These are phyloP conservation scores for Ceratorhiza oryzae-sativae DNA, from an alignment of 1,284 basidiomycete genomes.

Conservation along the genomic window DNA sequence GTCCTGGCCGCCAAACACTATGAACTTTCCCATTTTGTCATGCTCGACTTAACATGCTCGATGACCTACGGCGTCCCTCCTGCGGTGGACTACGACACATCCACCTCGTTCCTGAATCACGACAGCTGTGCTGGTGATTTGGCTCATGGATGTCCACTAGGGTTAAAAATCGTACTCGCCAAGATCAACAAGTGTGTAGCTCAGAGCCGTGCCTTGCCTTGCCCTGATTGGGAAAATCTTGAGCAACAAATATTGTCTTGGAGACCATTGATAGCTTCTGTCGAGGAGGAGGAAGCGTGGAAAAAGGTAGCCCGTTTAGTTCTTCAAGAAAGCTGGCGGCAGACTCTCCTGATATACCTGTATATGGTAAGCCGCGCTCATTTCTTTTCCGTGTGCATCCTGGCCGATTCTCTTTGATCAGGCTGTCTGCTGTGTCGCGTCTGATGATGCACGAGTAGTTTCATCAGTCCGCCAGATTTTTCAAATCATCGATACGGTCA, in stretches of 20 bases:
- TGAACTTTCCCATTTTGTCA: background rate
- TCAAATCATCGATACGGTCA: slow-evolving; percentile 11
- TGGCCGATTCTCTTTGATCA: background rate
- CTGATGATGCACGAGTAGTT: background rate
- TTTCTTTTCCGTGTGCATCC: background rate
- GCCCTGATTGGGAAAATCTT: background rate
- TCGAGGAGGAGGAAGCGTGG: slow-evolving; percentile 1
- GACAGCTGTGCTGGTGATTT: background rate
- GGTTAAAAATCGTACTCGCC: background rate
- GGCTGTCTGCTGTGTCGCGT: slow-evolving; percentile 16
- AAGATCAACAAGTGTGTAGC: background rate
- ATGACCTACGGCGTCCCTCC: slow-evolving; percentile 20
- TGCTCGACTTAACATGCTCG: slow-evolving; percentile 9
- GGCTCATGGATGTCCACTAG: background rate
- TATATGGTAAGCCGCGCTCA: slow-evolving; percentile 5
- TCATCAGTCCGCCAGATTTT: slow-evolving; percentile 8
- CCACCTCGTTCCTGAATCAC: no score
- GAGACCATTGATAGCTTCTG: background rate
- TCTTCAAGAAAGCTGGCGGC: slow-evolving; percentile 29
- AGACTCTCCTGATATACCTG: slow-evolving; percentile 1
- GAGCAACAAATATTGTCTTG: slow-evolving; percentile 10
- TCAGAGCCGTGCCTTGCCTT: background rate
- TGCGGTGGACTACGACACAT: slow-evolving; percentile 18
- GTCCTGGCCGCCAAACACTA: slow-evolving; percentile 5
- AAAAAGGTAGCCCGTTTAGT: background rate